Evolutionary conservation across 1,284 basidiomycete genomes (phyloP).

Genomic region (Cystobasidium pallidum): DNA sequence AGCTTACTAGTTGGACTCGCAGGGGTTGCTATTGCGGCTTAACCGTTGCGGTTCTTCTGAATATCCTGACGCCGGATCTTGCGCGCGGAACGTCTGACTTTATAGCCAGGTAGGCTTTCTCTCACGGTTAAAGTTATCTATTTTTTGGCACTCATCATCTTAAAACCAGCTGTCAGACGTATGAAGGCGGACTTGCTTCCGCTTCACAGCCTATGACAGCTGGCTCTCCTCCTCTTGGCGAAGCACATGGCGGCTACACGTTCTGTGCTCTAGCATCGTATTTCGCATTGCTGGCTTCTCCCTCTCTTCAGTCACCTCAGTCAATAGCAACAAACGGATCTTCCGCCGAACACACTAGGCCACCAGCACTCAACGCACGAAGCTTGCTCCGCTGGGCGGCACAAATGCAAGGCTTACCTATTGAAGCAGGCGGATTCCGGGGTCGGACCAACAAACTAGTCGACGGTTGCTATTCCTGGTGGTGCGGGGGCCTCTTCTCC

Average conservation of each 20-base stretch:
- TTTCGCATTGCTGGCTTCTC: constrained; percentile 68
- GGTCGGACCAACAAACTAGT: constrained; percentile 97
- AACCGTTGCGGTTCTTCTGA: constrained; percentile 69
- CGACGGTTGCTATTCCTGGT: constrained; percentile 99
- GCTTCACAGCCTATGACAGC: constrained; percentile 69
- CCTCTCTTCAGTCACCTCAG: constrained; percentile 8
- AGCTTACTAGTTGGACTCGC: background rate
- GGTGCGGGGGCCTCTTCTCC: constrained; percentile 88
- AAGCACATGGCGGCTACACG: constrained; percentile 97
- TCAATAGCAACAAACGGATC: background rate
- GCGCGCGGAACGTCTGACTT: constrained; percentile 62
- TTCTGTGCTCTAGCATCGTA: constrained; percentile 87
- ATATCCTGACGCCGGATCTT: constrained; percentile 86
- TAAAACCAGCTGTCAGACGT: constrained; percentile 79
- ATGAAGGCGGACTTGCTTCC: constrained; percentile 93
- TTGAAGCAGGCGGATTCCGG: constrained; percentile 88
- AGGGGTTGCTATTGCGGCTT: constrained; percentile 78
- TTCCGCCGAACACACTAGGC: background rate
- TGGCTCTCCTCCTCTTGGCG: constrained; percentile 67
- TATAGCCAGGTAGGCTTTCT: constrained; percentile 55
- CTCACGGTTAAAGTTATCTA: background rate
- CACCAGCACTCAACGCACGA: constrained; percentile 63
- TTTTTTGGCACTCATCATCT: too few relatives aligned
- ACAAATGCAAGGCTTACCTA: constrained; percentile 79
- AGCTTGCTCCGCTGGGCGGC: constrained; percentile 79